phyloP scores from a whole-genome alignment of 257 asterid genomes.

The Scutellaria galericulata region DNA sequence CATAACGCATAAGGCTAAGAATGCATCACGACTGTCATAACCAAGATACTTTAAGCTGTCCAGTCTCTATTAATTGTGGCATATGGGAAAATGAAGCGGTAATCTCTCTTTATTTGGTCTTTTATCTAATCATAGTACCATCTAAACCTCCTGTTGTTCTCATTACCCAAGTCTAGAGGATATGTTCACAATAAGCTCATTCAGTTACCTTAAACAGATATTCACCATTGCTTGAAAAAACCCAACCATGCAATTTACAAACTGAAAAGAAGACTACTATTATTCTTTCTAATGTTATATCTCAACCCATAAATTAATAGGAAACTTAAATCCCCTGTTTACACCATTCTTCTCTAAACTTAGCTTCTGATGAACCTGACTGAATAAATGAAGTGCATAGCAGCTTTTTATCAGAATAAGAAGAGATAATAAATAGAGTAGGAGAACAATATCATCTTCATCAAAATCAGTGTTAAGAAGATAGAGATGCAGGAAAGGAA shows the following conservation, averaged over 20 bases:
- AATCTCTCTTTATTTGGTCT: constrained; percentile 5
- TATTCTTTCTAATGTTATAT: background rate
- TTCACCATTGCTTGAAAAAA: background rate
- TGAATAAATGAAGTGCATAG: background rate
- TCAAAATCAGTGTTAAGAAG: background rate
- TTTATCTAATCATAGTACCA: background rate
- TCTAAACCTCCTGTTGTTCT: background rate
- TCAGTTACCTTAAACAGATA: background rate
- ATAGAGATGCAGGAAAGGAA: background rate
- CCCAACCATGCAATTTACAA: background rate
- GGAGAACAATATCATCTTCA: background rate
- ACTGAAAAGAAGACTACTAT: background rate
- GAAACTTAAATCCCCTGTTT: background rate
- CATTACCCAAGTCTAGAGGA: background rate
- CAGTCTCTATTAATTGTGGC: background rate
- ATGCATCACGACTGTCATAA: background rate
- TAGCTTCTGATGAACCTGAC: background rate
- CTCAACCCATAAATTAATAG: background rate
- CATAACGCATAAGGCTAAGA: background rate
- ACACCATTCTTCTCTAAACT: background rate
- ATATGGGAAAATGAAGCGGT: background rate
- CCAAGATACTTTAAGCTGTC: background rate
- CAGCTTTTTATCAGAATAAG: background rate
- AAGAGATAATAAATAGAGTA: background rate
- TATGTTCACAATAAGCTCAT: background rate